Evolutionary conservation across 441 rosid species (phyloP).

Genomic region (California macrophylla): DNA sequence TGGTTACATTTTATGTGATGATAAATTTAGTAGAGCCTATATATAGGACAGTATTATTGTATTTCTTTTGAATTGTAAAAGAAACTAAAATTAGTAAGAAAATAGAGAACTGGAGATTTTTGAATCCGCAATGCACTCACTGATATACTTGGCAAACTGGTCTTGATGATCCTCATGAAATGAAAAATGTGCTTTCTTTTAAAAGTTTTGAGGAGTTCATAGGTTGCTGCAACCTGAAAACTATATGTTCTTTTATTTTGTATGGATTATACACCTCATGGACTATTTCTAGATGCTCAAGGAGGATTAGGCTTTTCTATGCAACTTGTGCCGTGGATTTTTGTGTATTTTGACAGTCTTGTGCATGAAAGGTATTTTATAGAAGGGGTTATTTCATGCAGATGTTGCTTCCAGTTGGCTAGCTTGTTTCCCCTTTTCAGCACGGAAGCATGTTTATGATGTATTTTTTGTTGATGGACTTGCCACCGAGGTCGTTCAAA

Average conservation of each 20-base stretch:
- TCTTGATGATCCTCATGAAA: neutral
- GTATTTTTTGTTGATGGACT: slow-evolving; percentile 64
- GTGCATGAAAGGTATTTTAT: neutral
- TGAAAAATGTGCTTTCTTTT: neutral
- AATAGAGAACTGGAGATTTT: neutral
- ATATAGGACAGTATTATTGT: neutral
- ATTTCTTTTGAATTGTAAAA: neutral
- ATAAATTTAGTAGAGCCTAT: neutral
- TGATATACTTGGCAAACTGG: neutral
- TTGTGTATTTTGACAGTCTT: neutral
- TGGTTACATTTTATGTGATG: neutral
- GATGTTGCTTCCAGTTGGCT: slow-evolving; percentile 90
- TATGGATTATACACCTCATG: neutral
- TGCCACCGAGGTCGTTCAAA: slow-evolving; percentile 63
- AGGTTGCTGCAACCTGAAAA: neutral
- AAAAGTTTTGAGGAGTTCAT: neutral
- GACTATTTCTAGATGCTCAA: neutral
- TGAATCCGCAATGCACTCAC: neutral
- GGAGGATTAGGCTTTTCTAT: neutral
- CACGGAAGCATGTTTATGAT: slow-evolving; percentile 61
- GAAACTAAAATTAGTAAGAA: neutral
- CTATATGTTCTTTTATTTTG: neutral
- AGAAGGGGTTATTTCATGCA: slow-evolving; percentile 28
- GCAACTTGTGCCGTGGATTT: neutral
- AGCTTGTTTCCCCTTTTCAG: slow-evolving; percentile 73